phyloP scores from a whole-genome alignment of 768 basidiomycete species.

The Lyophyllum semitale region DNA sequence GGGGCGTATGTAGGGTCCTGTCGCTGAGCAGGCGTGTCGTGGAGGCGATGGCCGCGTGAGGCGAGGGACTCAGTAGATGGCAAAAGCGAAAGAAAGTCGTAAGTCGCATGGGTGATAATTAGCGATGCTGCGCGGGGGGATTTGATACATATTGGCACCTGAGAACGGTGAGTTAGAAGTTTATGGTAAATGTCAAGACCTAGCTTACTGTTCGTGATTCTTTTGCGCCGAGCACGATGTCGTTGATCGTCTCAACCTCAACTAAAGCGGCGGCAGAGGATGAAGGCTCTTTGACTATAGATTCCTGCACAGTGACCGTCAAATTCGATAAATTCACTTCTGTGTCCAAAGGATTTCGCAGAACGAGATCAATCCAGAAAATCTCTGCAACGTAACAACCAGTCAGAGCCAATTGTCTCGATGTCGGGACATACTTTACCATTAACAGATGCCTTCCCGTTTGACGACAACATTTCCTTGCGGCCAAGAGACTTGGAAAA shows the following conservation, averaged over 20 bases:
- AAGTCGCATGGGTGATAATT: slow-evolving; percentile 56
- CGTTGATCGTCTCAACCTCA: slow-evolving; percentile 60
- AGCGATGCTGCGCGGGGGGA: slow-evolving; percentile 53
- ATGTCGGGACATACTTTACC: slow-evolving; percentile 39
- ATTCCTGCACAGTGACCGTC: slow-evolving; percentile 53
- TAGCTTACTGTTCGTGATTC: slow-evolving; percentile 64
- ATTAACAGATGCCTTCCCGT: slow-evolving; percentile 61
- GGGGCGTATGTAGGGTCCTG: slow-evolving; percentile 71
- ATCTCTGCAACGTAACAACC: slow-evolving; percentile 45
- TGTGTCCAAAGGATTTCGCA: slow-evolving; percentile 73
- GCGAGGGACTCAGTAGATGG: slow-evolving; percentile 67
- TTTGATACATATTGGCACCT: slow-evolving; percentile 69
- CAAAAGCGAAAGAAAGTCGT: slow-evolving; percentile 74
- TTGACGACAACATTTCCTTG: slow-evolving; percentile 52
- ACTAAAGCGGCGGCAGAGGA: slow-evolving; percentile 40
- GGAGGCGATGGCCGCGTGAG: slow-evolving; percentile 72
- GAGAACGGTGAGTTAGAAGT: background rate
- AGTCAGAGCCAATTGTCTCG: slow-evolving; percentile 4
- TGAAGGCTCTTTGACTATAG: slow-evolving; percentile 27
- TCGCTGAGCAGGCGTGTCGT: slow-evolving; percentile 72
- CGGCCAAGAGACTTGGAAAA: slow-evolving; percentile 60
- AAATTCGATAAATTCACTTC: slow-evolving; percentile 71
- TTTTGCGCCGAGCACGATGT: slow-evolving; percentile 60
- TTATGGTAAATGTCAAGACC: background rate
- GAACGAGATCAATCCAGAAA: slow-evolving; percentile 74